Percentiles rank a stretch among this genome's conserved stretches.
Conservation (phyloP, 495 filamentous ascomycete genomes). For the Platismatia glauca region DNA sequence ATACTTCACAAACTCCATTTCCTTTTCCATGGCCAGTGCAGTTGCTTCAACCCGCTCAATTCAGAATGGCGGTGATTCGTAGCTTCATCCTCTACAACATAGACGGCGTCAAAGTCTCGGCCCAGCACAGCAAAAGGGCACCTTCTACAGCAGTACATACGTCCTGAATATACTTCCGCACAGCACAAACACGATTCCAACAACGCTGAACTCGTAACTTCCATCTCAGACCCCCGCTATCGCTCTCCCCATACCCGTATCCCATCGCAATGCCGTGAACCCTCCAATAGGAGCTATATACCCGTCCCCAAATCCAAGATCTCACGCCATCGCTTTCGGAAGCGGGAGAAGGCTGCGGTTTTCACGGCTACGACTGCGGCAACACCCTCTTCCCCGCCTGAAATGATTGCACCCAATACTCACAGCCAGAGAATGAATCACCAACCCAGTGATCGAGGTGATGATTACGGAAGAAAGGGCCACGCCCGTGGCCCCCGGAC, state of each 20-base stretch:
- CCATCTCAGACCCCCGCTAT: not conserved
- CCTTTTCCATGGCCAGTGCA: not conserved
- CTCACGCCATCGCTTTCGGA: not conserved
- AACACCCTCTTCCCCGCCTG: not conserved
- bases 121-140: no score
- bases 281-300: conserved; percentile 1
- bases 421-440: not conserved
- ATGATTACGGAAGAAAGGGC: not conserved
- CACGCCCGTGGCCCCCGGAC: no score
- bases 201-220: not conserved
- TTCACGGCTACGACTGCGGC: not conserved
- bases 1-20: not conserved
- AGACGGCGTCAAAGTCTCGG: no score
- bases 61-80: no score
- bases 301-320: not conserved
- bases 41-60: not conserved
- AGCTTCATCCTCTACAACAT: no score
- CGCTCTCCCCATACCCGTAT: not conserved
- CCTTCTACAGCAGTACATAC: not conserved
- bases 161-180: not conserved
- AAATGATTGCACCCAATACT: not conserved
- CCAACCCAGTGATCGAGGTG: not conserved
- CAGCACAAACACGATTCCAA: not conserved
- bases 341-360: not conserved
- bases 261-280: conserved; percentile 5